A percentile compares a stretch with the other conserved stretches of the same genome.
Conservation (phyloP, 208 protist genomes). For the Strigomonas galati region DNA sequence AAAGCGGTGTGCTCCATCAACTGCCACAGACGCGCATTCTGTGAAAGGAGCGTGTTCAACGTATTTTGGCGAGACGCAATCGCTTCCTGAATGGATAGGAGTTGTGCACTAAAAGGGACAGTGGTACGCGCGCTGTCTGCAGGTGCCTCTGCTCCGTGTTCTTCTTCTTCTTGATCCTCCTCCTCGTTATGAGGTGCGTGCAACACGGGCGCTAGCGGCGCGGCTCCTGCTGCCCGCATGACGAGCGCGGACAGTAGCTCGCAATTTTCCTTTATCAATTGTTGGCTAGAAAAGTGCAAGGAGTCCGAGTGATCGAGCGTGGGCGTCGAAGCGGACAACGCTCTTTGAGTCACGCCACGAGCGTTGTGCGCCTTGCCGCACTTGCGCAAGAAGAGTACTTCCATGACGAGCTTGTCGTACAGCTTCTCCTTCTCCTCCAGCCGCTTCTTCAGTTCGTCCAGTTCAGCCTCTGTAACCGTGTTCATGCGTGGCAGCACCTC, state of each 20-base stretch:
- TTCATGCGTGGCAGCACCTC: background rate
- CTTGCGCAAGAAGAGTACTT: conserved; percentile 10
- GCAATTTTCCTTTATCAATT: no score
- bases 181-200: no score
- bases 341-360: background rate
- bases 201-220: no score
- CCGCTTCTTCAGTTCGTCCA: background rate
- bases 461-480: background rate
- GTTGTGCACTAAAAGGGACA: background rate
- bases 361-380: background rate
- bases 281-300: no score
- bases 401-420: conserved; percentile 2
- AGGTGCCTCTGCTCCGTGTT: no score
- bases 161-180: no score
- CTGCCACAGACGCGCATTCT: conserved; percentile 57
- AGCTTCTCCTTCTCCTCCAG: background rate
- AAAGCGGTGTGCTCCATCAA: conserved; percentile 24
- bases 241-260: no score
- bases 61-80: conserved; percentile 7
- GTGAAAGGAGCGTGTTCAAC: conserved; percentile 36
- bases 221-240: no score
- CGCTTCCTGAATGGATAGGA: conserved; percentile 8
- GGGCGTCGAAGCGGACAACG: background rate
- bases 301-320: no score
- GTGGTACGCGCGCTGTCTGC: no score